Evolutionary conservation across 768 basidiomycete species (phyloP), one percentile per base, ranked within the genome.

Genomic region (Lactarius vividus): DNA sequence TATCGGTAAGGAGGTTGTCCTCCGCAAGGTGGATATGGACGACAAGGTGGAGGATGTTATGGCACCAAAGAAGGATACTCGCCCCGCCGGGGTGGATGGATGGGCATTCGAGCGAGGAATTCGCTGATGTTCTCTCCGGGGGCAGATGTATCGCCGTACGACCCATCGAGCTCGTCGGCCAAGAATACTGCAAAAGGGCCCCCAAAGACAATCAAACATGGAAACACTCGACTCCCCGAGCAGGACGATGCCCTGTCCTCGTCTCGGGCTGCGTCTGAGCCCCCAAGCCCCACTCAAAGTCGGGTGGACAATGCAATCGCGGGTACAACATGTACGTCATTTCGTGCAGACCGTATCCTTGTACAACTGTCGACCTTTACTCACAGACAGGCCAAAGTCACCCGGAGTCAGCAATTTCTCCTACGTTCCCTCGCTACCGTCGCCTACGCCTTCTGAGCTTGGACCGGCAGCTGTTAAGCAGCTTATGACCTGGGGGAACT

Each of bases 401-500:
- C 83, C 88, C 5, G 79, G 79, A 18, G 76, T 76, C 58, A 79
- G 79, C 66, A 82, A 80, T 15, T 94, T 92, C 74, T 81, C 88
- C 3, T 86, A 97, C 23, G 88, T 99, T 26, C 88, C 94, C 16
- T 85, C 86, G 62, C 76, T 96, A 11, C 96, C 97, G 3, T 93
- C 95, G 0, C 95, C 95, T 1, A 91, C 90, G 8, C 88, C 94
- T 0, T 83, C 87, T 6, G 82, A 92, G 72, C 83, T 98, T 55
- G 92, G 92, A 0, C 85, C 94, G 2, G 79, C 82, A 5, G 91
- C 92, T 1, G 82, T 98, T 59, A 94, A 94, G 72, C 89, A 98
- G 70, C 84, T 99, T 18, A 94, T 98, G 90, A 99, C 97, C 15
- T 96, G 94, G 94, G n/a, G 97, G 97, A 2, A 95, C 94, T 15